These are phyloP conservation scores for Solanum microdontum DNA, from an alignment of 257 asterid species.

Conservation along the genomic window DNA sequence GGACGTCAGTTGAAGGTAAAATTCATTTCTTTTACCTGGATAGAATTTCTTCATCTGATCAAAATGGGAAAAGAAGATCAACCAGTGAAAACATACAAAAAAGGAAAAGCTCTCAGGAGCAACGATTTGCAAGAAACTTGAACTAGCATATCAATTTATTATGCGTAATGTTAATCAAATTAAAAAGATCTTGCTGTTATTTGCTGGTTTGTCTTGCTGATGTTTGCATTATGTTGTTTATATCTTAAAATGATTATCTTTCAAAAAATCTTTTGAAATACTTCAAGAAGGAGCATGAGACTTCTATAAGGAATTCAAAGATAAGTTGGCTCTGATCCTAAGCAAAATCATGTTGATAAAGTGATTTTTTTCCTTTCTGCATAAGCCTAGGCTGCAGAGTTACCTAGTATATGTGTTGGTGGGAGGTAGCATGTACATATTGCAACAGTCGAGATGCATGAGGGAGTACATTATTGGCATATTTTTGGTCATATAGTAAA, in stretches of 20 bases:
- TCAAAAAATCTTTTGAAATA: neutral
- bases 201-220: neutral
- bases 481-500: neutral
- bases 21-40: neutral
- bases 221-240: neutral
- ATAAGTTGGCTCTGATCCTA: neutral
- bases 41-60: neutral
- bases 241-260: neutral
- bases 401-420: neutral
- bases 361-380: neutral
- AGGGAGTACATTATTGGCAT: neutral
- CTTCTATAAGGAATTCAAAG: neutral
- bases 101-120: neutral
- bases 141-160: neutral
- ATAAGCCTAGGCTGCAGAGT: neutral
- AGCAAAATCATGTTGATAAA: neutral
- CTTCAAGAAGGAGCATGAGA: neutral
- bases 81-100: neutral
- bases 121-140: neutral
- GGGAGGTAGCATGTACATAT: neutral
- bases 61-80: neutral
- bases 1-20: slow-evolving; percentile 72
- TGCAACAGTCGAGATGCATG: neutral
- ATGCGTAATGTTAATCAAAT: neutral
- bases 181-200: neutral